Base-by-base conservation (phyloP, 202 grass and related monocot genomes). In the Digitaria exilis region DNA sequence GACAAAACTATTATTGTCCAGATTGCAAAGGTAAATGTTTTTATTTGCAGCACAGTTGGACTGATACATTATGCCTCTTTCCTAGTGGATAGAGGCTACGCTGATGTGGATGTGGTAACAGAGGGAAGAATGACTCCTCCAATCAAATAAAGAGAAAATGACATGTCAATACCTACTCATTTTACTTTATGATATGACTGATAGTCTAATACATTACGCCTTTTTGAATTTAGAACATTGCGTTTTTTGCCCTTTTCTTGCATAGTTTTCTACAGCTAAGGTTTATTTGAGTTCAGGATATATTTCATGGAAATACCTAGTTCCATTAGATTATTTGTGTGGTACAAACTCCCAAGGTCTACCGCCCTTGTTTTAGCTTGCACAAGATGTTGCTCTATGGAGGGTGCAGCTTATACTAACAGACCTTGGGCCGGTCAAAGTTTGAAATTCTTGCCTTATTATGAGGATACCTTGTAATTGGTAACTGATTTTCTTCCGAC, bases 1-100 rank as follows among this genome's bases (percentile, higher is more conserved):
- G 93, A 95, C 64, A 98, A 85, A 84, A 90, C 84, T 85, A 94
- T 98, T 65, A 21, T 98, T 60, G 89, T 98, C 76, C 88, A 98
- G 87, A 93, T 98, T 80, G 87, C 85, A 41, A 98, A 95, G 96
- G 96, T 98, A 79, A 83, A 64, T 29, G 42, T 74, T 67, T 69
- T 59, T 45, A 75, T 69, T 21, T 32, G 4, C 66, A 31, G 19
- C 72, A 72, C 19, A 11, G 5, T 76, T 55, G 16, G 16, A 58
- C 31, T 71, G 72, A 8, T 49, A 54, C 2, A 31, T 22, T 49
- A 55, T 67, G 11, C 29, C 12, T 32, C 67, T 26, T 81, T 57
- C 19, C 22, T 42, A 64, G 30, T 28, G 44, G 44, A 15, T 14
- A 41, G 57, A 8, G 15, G 29, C 15, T 72, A 4, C 8, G 12